Evolutionary conservation across 305 asterid genomes (phyloP).

Genomic region (Solanum hybrid): DNA sequence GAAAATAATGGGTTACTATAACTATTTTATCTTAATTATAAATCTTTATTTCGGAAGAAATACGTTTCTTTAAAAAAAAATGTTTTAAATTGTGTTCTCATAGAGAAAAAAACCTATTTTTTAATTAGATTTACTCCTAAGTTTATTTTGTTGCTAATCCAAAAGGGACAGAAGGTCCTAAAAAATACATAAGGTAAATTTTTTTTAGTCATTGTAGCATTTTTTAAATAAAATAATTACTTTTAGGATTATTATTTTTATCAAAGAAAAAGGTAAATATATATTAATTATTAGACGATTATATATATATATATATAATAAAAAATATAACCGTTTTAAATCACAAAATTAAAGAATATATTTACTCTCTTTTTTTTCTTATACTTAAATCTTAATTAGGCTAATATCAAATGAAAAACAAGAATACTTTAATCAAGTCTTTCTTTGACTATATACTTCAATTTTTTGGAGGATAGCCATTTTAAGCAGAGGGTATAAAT

Average conservation of each 20-base stretch:
- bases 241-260: too few relatives aligned
- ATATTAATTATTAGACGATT: too few relatives aligned
- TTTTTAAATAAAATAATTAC: not conserved
- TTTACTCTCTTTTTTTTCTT: too few relatives aligned
- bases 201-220: not conserved
- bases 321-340: too few relatives aligned
- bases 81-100: not conserved
- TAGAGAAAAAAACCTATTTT: not conserved
- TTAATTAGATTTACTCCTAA: not conserved
- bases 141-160: not conserved
- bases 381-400: not conserved
- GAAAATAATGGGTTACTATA: not conserved
- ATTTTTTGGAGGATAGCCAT: not conserved
- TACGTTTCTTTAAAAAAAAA: not conserved
- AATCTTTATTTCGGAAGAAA: not conserved
- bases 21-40: not conserved
- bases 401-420: not conserved
- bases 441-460: not conserved
- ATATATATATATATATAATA: too few relatives aligned
- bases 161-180: not conserved
- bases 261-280: too few relatives aligned
- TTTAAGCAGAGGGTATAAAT: not conserved
- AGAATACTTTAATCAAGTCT: not conserved
- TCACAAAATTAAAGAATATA: too few relatives aligned
- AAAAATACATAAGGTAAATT: not conserved